A percentile compares a stretch with the other conserved stretches of the same genome.
Conservation (phyloP, 306 rosid genomes). For the Quercus rubra region DNA sequence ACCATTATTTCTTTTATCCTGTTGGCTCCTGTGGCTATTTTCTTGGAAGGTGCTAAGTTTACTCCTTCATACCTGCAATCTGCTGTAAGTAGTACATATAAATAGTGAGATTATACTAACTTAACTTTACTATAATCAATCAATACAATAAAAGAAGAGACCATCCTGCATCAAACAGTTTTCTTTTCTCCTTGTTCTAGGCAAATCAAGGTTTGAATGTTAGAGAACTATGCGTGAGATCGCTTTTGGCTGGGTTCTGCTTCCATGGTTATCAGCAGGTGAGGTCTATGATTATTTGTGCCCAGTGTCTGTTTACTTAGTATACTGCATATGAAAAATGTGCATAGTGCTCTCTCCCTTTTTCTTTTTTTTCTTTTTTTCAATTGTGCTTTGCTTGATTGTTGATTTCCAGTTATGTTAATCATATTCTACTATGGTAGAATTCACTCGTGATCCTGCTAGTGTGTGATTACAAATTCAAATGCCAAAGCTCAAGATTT, state of each 20-base stretch:
- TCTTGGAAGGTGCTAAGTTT: conserved; percentile 64
- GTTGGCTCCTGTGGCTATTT: conserved; percentile 52
- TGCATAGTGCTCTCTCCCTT: background rate
- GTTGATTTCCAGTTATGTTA: background rate
- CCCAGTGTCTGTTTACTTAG: background rate
- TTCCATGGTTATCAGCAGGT: conserved; percentile 79
- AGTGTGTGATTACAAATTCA: background rate
- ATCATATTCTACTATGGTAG: background rate
- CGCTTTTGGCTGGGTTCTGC: conserved; percentile 64
- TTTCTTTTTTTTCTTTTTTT: background rate
- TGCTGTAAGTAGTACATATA: conserved; percentile 38
- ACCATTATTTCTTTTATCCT: conserved; percentile 68
- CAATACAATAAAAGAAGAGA: conserved; percentile 2
- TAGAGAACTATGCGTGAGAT: conserved; percentile 52
- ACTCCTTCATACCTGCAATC: conserved; percentile 59
- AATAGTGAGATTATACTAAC: background rate
- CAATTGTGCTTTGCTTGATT: background rate
- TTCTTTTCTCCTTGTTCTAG: conserved; percentile 19
- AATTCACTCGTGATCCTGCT: background rate
- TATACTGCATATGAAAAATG: background rate
- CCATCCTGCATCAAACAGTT: background rate
- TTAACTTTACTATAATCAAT: background rate
- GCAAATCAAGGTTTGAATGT: conserved; percentile 65
- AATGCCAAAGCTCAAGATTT: background rate
- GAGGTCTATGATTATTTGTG: conserved; percentile 15